These are phyloP conservation scores for Gossypium anomalum DNA, from an alignment of 345 rosid species.

Conservation along the genomic window DNA sequence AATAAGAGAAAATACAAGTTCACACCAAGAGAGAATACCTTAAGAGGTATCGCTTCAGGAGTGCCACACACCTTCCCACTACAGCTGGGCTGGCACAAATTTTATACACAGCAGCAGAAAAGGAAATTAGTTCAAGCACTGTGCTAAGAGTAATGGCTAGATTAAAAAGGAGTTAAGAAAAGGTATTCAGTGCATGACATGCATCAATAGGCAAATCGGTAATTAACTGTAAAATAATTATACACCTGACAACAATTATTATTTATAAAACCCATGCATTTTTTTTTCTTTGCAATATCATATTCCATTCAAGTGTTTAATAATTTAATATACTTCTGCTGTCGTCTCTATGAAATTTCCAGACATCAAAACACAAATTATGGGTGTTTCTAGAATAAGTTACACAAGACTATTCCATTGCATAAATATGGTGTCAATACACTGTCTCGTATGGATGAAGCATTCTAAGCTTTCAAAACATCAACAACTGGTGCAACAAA, in stretches of 20 bases:
- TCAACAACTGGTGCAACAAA: background rate
- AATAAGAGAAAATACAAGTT: conserved; percentile 20
- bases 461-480: background rate
- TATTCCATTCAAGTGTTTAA: conserved; percentile 2
- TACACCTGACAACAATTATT: background rate
- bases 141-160: background rate
- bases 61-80: conserved; percentile 90
- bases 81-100: conserved; percentile 82
- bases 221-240: background rate
- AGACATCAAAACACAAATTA: background rate
- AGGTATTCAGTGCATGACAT: background rate
- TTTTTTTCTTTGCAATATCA: conserved; percentile 2
- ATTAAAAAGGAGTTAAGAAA: background rate
- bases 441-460: background rate
- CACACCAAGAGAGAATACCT: conserved; percentile 42
- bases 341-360: background rate
- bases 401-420: background rate
- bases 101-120: conserved; percentile 15
- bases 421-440: background rate
- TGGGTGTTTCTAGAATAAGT: background rate
- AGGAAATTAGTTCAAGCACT: conserved; percentile 1
- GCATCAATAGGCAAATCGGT: background rate
- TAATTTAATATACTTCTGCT: background rate
- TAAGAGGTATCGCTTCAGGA: conserved; percentile 82
- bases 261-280: background rate